Percentiles rank a stretch among this genome's conserved stretches.
Evolutionary conservation across 495 filamentous ascomycete species (phyloP).

Genomic region (Oidiodendron maius): DNA sequence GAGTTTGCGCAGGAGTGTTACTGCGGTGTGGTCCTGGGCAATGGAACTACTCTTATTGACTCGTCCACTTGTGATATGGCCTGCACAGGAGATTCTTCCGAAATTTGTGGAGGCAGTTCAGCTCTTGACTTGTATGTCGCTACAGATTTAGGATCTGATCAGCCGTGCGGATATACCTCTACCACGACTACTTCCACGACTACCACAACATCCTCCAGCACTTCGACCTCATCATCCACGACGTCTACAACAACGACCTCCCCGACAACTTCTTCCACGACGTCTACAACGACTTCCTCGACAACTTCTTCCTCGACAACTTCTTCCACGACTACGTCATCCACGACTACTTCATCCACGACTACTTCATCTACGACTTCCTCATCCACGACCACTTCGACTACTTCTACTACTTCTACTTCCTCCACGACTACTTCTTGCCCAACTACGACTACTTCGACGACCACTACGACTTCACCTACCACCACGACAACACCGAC

Average conservation of each 20-base stretch:
- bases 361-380: conserved; percentile 1
- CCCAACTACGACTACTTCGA: neutral
- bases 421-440: conserved; percentile 15
- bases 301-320: neutral
- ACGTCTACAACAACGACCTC: conserved; percentile 6
- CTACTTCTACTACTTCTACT: neutral
- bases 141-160: conserved; percentile 27
- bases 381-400: conserved; percentile 2
- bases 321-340: neutral
- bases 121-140: conserved; percentile 40
- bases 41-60: conserved; percentile 33
- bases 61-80: conserved; percentile 32
- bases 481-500: conserved; percentile 15
- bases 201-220: neutral
- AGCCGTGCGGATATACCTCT: conserved; percentile 35
- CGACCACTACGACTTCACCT: neutral
- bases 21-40: conserved; percentile 27
- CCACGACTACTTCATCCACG: conserved; percentile 1
- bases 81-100: conserved; percentile 39
- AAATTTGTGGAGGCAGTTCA: conserved; percentile 40
- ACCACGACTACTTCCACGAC: conserved; percentile 7
- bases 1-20: conserved; percentile 40
- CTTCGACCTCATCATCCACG: neutral
- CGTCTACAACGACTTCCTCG: neutral
- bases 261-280: neutral